Evolutionary conservation across 2,329 filamentous ascomycete species (phyloP).

Genomic region (Xylariaceae sp.): DNA sequence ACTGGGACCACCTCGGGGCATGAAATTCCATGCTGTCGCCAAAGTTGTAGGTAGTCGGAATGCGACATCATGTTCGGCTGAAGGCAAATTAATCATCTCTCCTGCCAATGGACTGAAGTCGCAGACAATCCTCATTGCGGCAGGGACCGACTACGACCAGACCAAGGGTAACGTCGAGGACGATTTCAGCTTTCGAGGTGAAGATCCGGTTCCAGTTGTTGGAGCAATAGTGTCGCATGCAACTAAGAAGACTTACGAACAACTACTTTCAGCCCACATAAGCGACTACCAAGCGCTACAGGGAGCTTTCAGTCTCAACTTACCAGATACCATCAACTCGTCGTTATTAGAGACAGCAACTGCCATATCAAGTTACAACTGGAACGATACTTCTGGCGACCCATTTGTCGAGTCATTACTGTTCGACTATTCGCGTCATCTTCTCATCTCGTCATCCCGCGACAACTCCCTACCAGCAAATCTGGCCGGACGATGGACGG

Average conservation of each 20-base stretch:
- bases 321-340: conserved; percentile 43
- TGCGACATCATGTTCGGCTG: conserved; percentile 10
- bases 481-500: conserved; percentile 53
- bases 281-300: conserved; percentile 39
- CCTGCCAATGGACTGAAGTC: conserved; percentile 19
- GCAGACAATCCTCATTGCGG: conserved; percentile 40
- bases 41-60: conserved; percentile 1
- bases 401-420: conserved; percentile 50
- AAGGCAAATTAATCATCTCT: conserved; percentile 25
- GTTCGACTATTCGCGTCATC: conserved; percentile 50
- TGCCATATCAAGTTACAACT: conserved; percentile 32
- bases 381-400: conserved; percentile 34
- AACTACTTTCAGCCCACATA: conserved; percentile 34
- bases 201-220: conserved; percentile 40
- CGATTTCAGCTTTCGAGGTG: conserved; percentile 46
- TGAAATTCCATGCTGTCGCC: conserved; percentile 13
- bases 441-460: conserved; percentile 53
- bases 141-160: conserved; percentile 47
- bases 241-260: conserved; percentile 27
- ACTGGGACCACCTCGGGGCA: conserved; percentile 7
- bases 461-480: conserved; percentile 51
- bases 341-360: conserved; percentile 34
- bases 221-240: conserved; percentile 32
- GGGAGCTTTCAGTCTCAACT: conserved; percentile 37
- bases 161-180: conserved; percentile 41